Base-by-base conservation (phyloP, 2,329 filamentous ascomycete species). In the Cladosporium oxysporum region DNA sequence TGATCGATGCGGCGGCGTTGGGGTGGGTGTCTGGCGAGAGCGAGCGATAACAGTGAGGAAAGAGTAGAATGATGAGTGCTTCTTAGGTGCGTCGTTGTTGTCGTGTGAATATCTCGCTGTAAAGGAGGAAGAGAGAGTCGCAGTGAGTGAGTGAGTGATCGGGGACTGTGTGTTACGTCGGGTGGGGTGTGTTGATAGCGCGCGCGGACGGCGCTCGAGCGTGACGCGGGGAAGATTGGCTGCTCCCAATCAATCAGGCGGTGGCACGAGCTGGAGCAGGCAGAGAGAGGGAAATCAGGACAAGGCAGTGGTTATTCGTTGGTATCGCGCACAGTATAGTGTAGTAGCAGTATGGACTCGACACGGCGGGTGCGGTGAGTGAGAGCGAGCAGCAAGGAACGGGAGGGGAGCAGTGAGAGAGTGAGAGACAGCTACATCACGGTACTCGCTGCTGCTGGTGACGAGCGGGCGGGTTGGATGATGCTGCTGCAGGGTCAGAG, bases 161-260 rank as follows among this genome's bases (percentile, higher is more conserved):
- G 52, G 52, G 29, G 28, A 55, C 28, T 55, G 35, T 3, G 2
- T 16, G 31, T 55, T 53, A 53, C 52, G 50, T 31, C 33, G 57
- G 33, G 57, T 59, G 57, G 57, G 57, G 28, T 55, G 57, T 44
- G 33, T 59, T 44, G 35, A 59, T 44, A 59, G 21, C 57, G 55
- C 37, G 21, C 57, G 41, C 35, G 35, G 5, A 14, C 35, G 41
- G 41, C 50, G 26, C 52, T 55, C 14, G 14, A 55, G 52, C 52
- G 52, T 23, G 52, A 55, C 52, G 52, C 52, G 52, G 52, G 52
- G 18, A 33, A 33, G 28, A 33, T 33, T 55, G 52, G 7, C 28
- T 28, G 33, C 28, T 10, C 1, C 28, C 23, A 28, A 29, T 28
- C 28, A 18, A 29, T 18, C 41, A 5, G n/a, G n/a, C 41, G n/a